Conservation (phyloP, 2,329 filamentous ascomycete species). For the Ophiostoma angusticollis region DNA sequence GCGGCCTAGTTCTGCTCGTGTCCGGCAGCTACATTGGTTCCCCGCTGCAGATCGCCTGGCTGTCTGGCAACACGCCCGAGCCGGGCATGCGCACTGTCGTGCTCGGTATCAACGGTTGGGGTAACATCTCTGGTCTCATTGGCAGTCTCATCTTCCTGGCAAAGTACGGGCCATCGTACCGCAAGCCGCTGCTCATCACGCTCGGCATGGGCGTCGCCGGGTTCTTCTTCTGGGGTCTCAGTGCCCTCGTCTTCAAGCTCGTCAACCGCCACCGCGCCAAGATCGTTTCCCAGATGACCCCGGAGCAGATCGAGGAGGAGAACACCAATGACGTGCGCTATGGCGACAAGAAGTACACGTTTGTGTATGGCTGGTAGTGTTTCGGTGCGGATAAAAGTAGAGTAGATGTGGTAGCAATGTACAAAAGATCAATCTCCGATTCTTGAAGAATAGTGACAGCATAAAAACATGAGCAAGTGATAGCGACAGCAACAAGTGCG, state of each 20-base stretch:
- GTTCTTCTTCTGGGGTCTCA: not conserved
- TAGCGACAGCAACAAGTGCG: too few species aligned
- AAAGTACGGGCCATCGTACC: slow-evolving; percentile 5
- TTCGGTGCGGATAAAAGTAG: too few species aligned
- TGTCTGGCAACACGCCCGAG: slow-evolving; percentile 8
- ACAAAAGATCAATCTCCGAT: too few species aligned
- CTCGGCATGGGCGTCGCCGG: slow-evolving; percentile 3
- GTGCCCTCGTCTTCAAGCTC: slow-evolving; percentile 4
- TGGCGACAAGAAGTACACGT: slow-evolving; percentile 8
- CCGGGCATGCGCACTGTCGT: slow-evolving; percentile 6
- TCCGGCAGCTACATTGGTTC: slow-evolving; percentile 5
- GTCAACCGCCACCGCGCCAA: slow-evolving; percentile 5
- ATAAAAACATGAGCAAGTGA: too few species aligned
- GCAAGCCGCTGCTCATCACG: slow-evolving; percentile 3
- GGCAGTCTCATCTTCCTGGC: slow-evolving; percentile 5
- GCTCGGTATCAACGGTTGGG: slow-evolving; percentile 7
- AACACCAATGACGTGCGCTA: slow-evolving; percentile 3
- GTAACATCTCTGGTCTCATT: slow-evolving; percentile 7
- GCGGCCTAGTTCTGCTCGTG: slow-evolving; percentile 4
- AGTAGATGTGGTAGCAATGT: too few species aligned
- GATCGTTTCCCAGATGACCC: slow-evolving; percentile 6
- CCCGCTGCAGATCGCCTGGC: slow-evolving; percentile 7
- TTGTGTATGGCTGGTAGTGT: slow-evolving; percentile 9
- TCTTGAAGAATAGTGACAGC: too few species aligned
- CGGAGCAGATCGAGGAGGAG: slow-evolving; percentile 7